Conservation (phyloP, 768 basidiomycete genomes). For the Tylopilus cervinicoccineus region DNA sequence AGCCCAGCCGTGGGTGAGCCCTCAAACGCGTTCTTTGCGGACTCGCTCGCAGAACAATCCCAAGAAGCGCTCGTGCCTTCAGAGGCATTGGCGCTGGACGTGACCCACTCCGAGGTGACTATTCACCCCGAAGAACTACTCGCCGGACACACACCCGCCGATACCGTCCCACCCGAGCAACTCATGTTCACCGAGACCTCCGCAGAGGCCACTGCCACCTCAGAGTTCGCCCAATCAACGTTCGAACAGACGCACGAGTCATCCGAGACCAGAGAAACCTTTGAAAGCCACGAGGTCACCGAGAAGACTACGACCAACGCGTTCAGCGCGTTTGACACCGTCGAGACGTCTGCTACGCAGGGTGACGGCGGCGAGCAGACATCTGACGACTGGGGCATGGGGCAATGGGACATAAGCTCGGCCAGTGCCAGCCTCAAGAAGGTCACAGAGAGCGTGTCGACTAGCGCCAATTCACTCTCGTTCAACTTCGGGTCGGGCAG, state of each 20-base stretch:
- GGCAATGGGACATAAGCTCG: background rate
- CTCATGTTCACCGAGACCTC: slow-evolving; percentile 2
- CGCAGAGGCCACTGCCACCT: background rate
- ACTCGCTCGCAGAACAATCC: background rate
- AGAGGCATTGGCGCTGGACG: slow-evolving; percentile 10
- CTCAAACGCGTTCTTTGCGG: slow-evolving; percentile 1
- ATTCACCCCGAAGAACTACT: slow-evolving; percentile 1
- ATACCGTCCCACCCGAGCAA: slow-evolving; percentile 24
- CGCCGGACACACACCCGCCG: slow-evolving; percentile 26
- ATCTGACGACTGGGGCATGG: background rate
- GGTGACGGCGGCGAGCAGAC: background rate
- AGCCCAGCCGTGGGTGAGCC: slow-evolving; percentile 15
- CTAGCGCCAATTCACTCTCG: background rate
- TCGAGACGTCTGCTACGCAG: background rate
- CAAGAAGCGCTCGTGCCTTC: background rate
- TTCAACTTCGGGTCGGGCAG: slow-evolving; percentile 3
- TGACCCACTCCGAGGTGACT: slow-evolving; percentile 8
- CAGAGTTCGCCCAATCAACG: slow-evolving; percentile 3
- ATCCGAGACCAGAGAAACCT: slow-evolving; percentile 3
- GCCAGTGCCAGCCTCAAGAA: background rate
- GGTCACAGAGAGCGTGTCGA: background rate
- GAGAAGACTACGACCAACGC: background rate
- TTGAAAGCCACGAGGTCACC: background rate
- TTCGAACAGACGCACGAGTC: slow-evolving; percentile 8
- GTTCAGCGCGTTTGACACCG: background rate